Evolutionary conservation across 2,329 filamentous ascomycete species (phyloP).

Genomic region (Colletotrichum sidae): DNA sequence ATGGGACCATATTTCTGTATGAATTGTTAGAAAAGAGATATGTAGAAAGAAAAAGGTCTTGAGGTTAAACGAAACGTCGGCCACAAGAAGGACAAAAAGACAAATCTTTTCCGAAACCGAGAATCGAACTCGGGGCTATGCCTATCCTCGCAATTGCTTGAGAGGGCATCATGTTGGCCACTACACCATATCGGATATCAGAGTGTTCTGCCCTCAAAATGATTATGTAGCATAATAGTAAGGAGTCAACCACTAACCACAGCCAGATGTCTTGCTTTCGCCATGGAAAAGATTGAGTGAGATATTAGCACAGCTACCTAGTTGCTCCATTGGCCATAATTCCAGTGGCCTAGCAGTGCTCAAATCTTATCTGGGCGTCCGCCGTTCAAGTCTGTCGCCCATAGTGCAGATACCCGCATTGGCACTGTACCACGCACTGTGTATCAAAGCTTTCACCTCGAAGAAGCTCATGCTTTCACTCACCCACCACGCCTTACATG

Average conservation of each 20-base stretch:
- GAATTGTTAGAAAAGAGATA: too few species aligned
- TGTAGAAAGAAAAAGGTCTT: too few species aligned
- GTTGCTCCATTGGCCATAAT: too few species aligned
- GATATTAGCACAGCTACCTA: too few species aligned
- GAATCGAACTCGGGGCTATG: slow-evolving; percentile 34
- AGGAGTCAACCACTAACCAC: too few species aligned
- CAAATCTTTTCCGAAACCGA: slow-evolving; percentile 10
- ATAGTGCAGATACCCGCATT: neutral
- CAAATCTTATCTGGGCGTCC: neutral
- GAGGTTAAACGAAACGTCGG: too few species aligned
- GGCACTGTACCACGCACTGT: neutral
- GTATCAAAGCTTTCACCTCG: slow-evolving; percentile 20
- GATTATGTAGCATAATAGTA: rapidly evolving
- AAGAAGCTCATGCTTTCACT: neutral
- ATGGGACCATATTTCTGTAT: too few species aligned
- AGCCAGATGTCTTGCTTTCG: too few species aligned
- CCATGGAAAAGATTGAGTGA: too few species aligned
- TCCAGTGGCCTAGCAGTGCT: too few species aligned
- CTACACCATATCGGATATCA: slow-evolving; percentile 24
- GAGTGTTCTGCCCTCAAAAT: rapidly evolving
- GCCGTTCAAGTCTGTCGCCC: neutral
- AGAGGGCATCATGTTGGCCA: slow-evolving; percentile 35
- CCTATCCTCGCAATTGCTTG: neutral
- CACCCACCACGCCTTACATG: neutral
- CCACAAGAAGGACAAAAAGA: neutral